Evolutionary conservation across 192 early-diverging fungal genomes (phyloP).

Genomic region (Radiomyces spectabilis): DNA sequence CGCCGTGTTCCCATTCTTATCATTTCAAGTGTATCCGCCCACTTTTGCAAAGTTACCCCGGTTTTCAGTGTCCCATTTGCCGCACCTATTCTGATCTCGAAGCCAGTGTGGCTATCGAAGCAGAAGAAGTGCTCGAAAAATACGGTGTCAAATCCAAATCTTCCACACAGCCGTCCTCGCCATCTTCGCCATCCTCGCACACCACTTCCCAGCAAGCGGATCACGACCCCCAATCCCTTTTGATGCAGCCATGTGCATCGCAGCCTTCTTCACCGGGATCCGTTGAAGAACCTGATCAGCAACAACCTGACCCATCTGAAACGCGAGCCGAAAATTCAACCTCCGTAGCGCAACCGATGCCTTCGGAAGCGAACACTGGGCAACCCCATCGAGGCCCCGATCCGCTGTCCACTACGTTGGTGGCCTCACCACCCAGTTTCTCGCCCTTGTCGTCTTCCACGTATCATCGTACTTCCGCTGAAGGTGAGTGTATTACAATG

Average conservation of each 20-base stretch:
- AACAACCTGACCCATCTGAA: background rate
- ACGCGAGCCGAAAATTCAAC: background rate
- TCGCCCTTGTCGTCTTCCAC: too few relatives aligned
- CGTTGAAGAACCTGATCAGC: background rate
- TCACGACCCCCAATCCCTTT: too few relatives aligned
- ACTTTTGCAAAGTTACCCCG: slow-evolving; percentile 50
- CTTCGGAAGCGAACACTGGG: too few relatives aligned
- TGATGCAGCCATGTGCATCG: too few relatives aligned
- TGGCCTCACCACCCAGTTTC: too few relatives aligned
- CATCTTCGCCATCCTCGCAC: background rate
- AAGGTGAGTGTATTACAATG: too few relatives aligned
- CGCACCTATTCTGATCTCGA: slow-evolving; percentile 76
- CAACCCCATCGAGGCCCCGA: too few relatives aligned
- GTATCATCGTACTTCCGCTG: too few relatives aligned
- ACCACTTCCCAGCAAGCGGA: background rate
- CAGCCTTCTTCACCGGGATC: too few relatives aligned
- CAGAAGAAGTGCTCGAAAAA: slow-evolving; percentile 4
- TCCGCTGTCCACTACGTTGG: too few relatives aligned
- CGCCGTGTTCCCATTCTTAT: slow-evolving; percentile 78
- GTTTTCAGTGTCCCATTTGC: slow-evolving; percentile 73
- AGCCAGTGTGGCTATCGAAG: slow-evolving; percentile 47
- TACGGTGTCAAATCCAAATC: background rate
- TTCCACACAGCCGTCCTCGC: background rate
- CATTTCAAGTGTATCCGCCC: slow-evolving; percentile 78
- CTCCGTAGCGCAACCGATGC: too few relatives aligned